Evolutionary conservation across 345 rosid genomes (phyloP), one percentile per base, ranked within the genome.

Genomic region (Boechera divaricarpa): DNA sequence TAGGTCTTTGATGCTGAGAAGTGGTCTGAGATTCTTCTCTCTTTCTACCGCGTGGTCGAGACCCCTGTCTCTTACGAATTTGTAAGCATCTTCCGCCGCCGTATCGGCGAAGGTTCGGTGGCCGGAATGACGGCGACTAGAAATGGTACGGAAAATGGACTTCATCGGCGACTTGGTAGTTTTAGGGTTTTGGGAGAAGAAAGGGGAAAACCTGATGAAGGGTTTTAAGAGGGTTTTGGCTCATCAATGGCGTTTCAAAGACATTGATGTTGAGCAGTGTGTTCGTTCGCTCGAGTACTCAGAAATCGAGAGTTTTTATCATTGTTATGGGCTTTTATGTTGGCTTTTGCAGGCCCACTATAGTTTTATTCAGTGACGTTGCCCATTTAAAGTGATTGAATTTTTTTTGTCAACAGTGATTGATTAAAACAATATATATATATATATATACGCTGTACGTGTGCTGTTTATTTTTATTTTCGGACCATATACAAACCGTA

Each of bases 1-100:
- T 8, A 95, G 82, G 89, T 91, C 83, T 56, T 95, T 95, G 75
- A 91, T 76, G 79, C 79, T 72, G 63, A 92, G 69, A 28, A 95
- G 72, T 0, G 97, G 88, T 24, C 82, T 83, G 51, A 92, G 89
- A 79, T 92, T 89, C 75, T 87, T 90, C 67, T 92, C 98, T 59
- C 96, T 83, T 79, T 86, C 94, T 9, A 95, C 98, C 2, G 86
- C 92, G 83, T 95, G 99, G 84, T 92, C 99, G 24, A 95, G 90
- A n/a, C 98, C 98, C 32, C 99, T 86, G 89, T 95, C 98, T 65
- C 92, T 87, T 4, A 85, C 83, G 77, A 81, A 86, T 75, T 76
- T 85, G 82, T 79, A 61, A 41, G 81, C 63, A 2, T 84, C 63
- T n/a, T 79, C 70, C 69, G 79, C 58, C 71, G 83, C 51, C 57